Evolutionary conservation across 2,329 filamentous ascomycete genomes (phyloP), one percentile per base, ranked within the genome.

Genomic region (Aspergillus niger): DNA sequence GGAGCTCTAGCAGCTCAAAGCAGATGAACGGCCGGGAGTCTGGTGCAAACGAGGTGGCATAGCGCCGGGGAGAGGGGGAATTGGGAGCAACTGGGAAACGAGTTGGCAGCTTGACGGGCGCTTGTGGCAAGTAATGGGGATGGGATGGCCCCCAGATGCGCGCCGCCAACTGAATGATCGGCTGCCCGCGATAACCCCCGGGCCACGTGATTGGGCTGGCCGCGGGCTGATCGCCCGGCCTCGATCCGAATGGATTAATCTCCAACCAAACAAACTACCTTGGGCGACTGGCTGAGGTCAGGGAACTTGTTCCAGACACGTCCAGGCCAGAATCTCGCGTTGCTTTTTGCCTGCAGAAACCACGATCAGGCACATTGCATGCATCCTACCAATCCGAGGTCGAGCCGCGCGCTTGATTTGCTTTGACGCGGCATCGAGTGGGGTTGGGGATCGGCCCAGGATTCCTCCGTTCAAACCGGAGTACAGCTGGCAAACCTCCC

Each of bases 1-100:
- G 53, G 57, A 65, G 63, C 55, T 63, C 65, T 64, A 70, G 58
- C 49, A 63, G 66, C 62, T 65, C 66, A 66, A 61, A 44, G 52
- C 52, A 51, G 53, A 63, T 26, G 55, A 62, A 57, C 56, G 62
- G 48, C 59, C 60, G 48, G 44, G 55, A 17, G 50, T 66, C 58
- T 57, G 58, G 22, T 57, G 44, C 24, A 60, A 57, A 30, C 38
- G 57, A 61, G 32, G 39, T 62, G 32, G 65, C 68, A 70, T 70
- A 65, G 63, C 67, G 67, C 55, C 39, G 43, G 24, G 60, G 47
- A 56, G 57, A 13, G 44, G 55, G 24, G 17, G 13, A 36, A 26
- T 26, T 26, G 26, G 15, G 5, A 44, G 41, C 0, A 44, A 13
- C 11, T 36, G 39, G 13, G 39, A 49, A 22, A 39, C 2, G 38